Conservation (phyloP, 2,329 filamentous ascomycete genomes). For the Aotearoamyces nothofagi region DNA sequence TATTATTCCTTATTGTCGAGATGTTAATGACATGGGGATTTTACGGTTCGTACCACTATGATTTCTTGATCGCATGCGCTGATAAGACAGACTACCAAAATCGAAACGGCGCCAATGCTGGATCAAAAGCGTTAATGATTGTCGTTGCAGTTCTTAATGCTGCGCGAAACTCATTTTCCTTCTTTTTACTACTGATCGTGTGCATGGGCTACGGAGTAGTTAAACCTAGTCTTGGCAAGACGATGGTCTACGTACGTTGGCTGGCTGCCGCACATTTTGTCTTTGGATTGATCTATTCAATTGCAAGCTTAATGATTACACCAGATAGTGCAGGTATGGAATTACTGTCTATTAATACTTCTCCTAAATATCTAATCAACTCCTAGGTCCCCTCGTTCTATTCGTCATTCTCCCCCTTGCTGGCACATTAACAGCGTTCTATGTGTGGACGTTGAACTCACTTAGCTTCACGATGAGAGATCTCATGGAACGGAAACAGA, state of each 20-base stretch:
- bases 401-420: slow-evolving; percentile 88
- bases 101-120: slow-evolving; percentile 67
- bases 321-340: slow-evolving; percentile 63
- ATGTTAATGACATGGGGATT: slow-evolving; percentile 99
- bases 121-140: slow-evolving; percentile 75
- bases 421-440: slow-evolving; percentile 86
- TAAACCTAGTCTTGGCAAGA: slow-evolving; percentile 78
- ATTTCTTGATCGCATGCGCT: slow-evolving; percentile 13
- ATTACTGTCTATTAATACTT: neutral
- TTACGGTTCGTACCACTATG: slow-evolving; percentile 44
- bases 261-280: slow-evolving; percentile 87
- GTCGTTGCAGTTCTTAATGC: slow-evolving; percentile 89
- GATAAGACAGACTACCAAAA: slow-evolving; percentile 69
- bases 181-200: slow-evolving; percentile 93
- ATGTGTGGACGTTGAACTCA: slow-evolving; percentile 96
- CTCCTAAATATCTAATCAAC: slow-evolving; percentile 3
- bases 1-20: slow-evolving; percentile 86
- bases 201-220: slow-evolving; percentile 99
- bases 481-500: slow-evolving; percentile 84
- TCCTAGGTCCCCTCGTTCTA: slow-evolving; percentile 65
- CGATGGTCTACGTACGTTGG: slow-evolving; percentile 87
- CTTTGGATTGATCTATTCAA: slow-evolving; percentile 85
- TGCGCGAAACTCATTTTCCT: slow-evolving; percentile 91
- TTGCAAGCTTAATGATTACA: slow-evolving; percentile 77
- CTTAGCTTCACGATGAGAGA: slow-evolving; percentile 93